Evolutionary conservation across 1,284 basidiomycete genomes (phyloP).

Genomic region (Cutaneotrichosporon sp.): DNA sequence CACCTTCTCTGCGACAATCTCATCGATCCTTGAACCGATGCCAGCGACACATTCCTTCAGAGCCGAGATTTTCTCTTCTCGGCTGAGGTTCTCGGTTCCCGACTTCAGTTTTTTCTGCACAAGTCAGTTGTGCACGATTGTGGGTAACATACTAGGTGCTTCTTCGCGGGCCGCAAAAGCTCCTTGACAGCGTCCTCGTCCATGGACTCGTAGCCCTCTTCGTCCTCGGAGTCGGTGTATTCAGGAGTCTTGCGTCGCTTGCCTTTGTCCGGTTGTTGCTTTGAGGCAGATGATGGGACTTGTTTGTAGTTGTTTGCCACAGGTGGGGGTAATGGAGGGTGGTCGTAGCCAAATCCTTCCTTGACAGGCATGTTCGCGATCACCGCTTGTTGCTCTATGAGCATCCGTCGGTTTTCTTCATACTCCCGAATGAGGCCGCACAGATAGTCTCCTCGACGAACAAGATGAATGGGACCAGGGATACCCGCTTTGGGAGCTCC

Average conservation of each 20-base stretch:
- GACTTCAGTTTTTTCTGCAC: constrained; percentile 86
- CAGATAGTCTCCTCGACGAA: constrained; percentile 92
- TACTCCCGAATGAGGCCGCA: constrained; percentile 78
- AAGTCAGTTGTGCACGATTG: neutral
- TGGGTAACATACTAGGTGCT: constrained; percentile 67
- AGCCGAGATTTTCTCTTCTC: constrained; percentile 91
- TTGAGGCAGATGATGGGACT: neutral
- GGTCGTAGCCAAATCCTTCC: constrained; percentile 43
- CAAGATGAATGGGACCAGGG: constrained; percentile 94
- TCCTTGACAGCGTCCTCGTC: constrained; percentile 94
- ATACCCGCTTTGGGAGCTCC: constrained; percentile 52
- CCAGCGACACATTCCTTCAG: constrained; percentile 92
- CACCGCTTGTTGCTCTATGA: constrained; percentile 48
- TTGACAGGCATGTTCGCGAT: constrained; percentile 52
- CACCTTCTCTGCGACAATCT: constrained; percentile 69
- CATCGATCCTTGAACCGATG: constrained; percentile 88
- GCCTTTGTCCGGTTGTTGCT: constrained; percentile 52
- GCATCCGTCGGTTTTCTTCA: constrained; percentile 81
- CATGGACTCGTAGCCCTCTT: constrained; percentile 77
- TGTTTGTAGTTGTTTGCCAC: constrained; percentile 3
- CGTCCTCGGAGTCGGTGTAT: constrained; percentile 83
- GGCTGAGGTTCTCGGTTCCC: constrained; percentile 82
- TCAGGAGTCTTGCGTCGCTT: constrained; percentile 85
- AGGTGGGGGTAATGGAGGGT: constrained; percentile 24
- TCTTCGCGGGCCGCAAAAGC: constrained; percentile 91